Base-by-base conservation (phyloP, 345 rosid species). In the Arabis hirsuta region DNA sequence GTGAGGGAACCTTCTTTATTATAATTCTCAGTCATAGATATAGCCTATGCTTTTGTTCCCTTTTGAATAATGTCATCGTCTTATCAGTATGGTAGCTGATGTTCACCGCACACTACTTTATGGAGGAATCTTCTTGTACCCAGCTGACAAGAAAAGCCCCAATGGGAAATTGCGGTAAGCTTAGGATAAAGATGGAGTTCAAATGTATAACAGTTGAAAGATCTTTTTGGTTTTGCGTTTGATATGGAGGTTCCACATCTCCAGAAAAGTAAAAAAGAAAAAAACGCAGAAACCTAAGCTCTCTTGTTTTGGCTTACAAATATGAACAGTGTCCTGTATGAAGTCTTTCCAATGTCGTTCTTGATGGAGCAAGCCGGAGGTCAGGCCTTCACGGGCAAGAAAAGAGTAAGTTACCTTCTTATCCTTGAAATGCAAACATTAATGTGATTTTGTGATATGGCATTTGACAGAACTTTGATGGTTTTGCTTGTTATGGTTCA, bases 321-420 rank as follows among this genome's bases (percentile, higher is more conserved):
- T 47, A 14, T 61, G 64, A 48, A 20, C 46, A 95, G 98, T 78
- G 96, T 91, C 67, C 81, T 95, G 60, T 95, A 95, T 68, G 99
- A 91, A 87, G 98, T 95, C 64, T 91, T 95, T 73, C 98, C 99
- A 3, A 91, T 91, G 99, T 83, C 99, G 1, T 95, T 91, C 79
- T 80, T 91, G 85, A 84, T 91, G 94, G 99, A 95, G 81, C 87
- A 90, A 90, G 98, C 98, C 0, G 98, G 98, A 63, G 99, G 99
- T 54, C 98, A 90, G 77, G 87, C 97, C 43, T 90, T 95, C 71
- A 90, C 92, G 0, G 99, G 99, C 70, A 83, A 83, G 88, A 76
- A 82, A 78, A 84, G 89, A 97, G 99, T 91, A 87, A 24, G 5
- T 27, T 58, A 20, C 51, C 31, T 20, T 48, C 44, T 29, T 6